Base-by-base conservation (phyloP, 345 rosid species). In the Viola odorata region DNA sequence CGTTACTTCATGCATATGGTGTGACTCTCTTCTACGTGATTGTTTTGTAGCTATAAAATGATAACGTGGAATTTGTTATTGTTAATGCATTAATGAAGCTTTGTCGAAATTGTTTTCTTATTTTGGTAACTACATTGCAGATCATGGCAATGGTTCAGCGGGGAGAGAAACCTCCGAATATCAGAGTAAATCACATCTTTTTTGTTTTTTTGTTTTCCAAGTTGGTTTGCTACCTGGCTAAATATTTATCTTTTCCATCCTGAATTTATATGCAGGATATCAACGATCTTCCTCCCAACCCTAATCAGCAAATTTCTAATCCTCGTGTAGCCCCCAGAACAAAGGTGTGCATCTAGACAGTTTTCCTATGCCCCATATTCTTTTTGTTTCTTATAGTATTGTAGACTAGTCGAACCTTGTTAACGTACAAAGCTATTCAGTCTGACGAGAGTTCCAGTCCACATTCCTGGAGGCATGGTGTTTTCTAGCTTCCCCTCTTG, bases 131-230 rank as follows among this genome's bases (percentile, higher is more conserved):
- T 50, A 23, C 57, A 5, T 57, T 76, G 78, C 83, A 95, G 97
- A 88, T 88, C 63, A 84, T 91, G 95, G 82, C 78, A 56, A 91
- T 95, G 99, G 75, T 95, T 61, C 96, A 81, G 69, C 84, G 97
- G 78, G 97, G 97, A 72, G 97, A 91, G 85, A 85, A 75, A 75
- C 99, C 97, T 72, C 74, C 96, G 6, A 95, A 86, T 73, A 79
- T 91, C 76, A 88, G 84, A 81, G 99, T 91, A 73, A 63, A 48
- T 55, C 44, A 53, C 38, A 6, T 60, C 13, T 1, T 69, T 52
- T 16, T 9, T 62, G 36, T 23, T 23, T 23, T 1, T 23, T 23
- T n/a, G n/a, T n/a, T 23, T 42, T 44, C 66, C 66, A 51, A 57
- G 53, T 60, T 62, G 59, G 50, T 15, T 73, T 58, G 8, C 10